Base-by-base conservation (phyloP, 176 grass and related monocot species). In the Eragrostis curvula region DNA sequence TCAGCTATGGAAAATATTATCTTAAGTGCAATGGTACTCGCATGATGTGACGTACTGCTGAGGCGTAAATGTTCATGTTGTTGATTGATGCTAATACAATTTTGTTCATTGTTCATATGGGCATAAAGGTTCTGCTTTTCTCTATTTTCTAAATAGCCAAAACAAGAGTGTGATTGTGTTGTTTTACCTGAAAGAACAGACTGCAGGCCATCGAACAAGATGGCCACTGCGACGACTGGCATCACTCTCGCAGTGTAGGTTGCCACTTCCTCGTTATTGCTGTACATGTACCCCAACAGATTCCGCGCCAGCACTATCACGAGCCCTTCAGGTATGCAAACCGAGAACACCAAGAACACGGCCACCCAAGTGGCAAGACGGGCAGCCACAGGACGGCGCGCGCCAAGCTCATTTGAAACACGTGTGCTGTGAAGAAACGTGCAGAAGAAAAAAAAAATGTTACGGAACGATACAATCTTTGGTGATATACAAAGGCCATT, bases 351-450 rank as follows among this genome's bases (percentile, higher is more conserved):
- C 20, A 89, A 53, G 52, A 77, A 49, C 44, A 87, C 28, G 55
- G 87, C 90, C 0, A 87, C 80, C 12, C 16, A 66, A 1, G 81
- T 53, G 0, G 87, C 87, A 30, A 87, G 57, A 5, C 51, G 65
- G 13, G 90, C 90, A 12, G 64, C 69, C 59, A 56, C 80, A 8
- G 56, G 56, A 8, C 56, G 56, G 2, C 56, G 0, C 6, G 91
- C 90, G 7, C 91, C 91, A 8, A 93, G 91, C 70, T 93, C 91
- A 53, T 93, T 93, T 47, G 87, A 93, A 43, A 87, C 87, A 9
- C 91, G 74, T 17, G 75, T 93, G 61, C 90, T 93, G 62, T 18
- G 8, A 1, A 50, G 24, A 29, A 71, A 46, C 42, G 14, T 56
- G n/a, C n/a, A n/a, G n/a, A n/a, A n/a, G n/a, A n/a, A n/a, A n/a